These are phyloP conservation scores for Rhodotorula sp. DNA, from an alignment of 1,284 basidiomycete genomes.

Conservation along the genomic window DNA sequence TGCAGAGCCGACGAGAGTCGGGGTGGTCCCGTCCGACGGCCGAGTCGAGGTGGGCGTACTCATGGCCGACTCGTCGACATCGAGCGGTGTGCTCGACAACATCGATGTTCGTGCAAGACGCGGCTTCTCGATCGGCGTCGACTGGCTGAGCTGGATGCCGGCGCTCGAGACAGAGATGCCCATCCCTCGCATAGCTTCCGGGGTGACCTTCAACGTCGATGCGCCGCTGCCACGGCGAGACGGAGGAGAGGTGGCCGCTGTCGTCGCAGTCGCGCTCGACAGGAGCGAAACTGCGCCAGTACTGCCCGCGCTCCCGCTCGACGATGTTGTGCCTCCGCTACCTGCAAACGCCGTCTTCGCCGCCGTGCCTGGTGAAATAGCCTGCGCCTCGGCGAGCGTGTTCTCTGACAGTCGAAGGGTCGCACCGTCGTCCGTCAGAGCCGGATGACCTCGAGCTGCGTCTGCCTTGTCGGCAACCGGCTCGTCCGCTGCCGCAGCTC, in stretches of 20 bases:
- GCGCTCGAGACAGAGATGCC: constrained; percentile 30
- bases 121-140: not conserved
- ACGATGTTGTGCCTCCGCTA: not conserved
- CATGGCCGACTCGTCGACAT: not conserved
- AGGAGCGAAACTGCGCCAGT: not conserved
- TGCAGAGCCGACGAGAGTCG: not conserved
- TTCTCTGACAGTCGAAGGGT: not conserved
- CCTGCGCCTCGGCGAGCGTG: not conserved
- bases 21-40: not conserved
- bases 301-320: not conserved
- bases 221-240: not conserved
- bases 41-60: not conserved
- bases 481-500: not conserved
- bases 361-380: not conserved
- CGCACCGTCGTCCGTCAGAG: too few relatives aligned
- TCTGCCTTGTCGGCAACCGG: not conserved
- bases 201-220: not conserved
- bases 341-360: not conserved
- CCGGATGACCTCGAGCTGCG: not conserved
- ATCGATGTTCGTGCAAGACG: not conserved
- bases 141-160: constrained; percentile 27
- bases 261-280: constrained; percentile 5
- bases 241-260: not conserved
- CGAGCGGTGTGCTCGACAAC: constrained; percentile 20
- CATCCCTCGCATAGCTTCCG: constrained; percentile 13